Evolutionary conservation across 2,329 filamentous ascomycete genomes (phyloP).

Genomic region (Elsinoe perseae): DNA sequence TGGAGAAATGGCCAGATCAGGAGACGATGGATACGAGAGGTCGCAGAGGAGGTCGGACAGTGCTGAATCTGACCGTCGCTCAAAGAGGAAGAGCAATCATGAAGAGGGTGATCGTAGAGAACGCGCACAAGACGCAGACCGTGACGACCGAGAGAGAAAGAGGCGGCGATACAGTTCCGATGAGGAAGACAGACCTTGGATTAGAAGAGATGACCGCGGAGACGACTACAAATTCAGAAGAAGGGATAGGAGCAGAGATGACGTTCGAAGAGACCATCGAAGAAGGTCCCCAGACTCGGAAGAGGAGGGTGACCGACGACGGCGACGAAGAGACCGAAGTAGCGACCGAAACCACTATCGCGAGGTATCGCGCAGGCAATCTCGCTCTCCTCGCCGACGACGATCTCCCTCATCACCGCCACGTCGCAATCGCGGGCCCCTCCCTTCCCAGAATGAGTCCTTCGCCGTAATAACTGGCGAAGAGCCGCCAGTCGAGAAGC

Average conservation of each 20-base stretch:
- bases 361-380: conserved; percentile 24
- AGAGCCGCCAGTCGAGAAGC: conserved; percentile 49
- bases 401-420: conserved; percentile 31
- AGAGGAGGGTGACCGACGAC: conserved; percentile 18
- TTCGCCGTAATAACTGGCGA: conserved; percentile 28
- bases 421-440: conserved; percentile 35
- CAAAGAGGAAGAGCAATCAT: conserved; percentile 3
- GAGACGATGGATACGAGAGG: conserved; percentile 4
- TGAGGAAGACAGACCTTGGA: not conserved
- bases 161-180: conserved; percentile 10
- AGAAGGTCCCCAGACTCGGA: not conserved
- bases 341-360: conserved; percentile 20
- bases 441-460: conserved; percentile 41
- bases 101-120: not conserved
- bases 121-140: not conserved
- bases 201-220: conserved; percentile 8
- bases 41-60: not conserved
- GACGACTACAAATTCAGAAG: not conserved
- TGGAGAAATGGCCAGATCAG: conserved; percentile 7
- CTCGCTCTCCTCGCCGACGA: conserved; percentile 23
- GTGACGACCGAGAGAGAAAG: not conserved
- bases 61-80: not conserved
- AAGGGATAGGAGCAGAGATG: not conserved
- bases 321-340: conserved; percentile 18
- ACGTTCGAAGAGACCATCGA: not conserved